Percentiles rank a stretch among this genome's conserved stretches.
Evolutionary conservation across 2,329 filamentous ascomycete genomes (phyloP).

Genomic region (Pseudogymnoascus sp.): DNA sequence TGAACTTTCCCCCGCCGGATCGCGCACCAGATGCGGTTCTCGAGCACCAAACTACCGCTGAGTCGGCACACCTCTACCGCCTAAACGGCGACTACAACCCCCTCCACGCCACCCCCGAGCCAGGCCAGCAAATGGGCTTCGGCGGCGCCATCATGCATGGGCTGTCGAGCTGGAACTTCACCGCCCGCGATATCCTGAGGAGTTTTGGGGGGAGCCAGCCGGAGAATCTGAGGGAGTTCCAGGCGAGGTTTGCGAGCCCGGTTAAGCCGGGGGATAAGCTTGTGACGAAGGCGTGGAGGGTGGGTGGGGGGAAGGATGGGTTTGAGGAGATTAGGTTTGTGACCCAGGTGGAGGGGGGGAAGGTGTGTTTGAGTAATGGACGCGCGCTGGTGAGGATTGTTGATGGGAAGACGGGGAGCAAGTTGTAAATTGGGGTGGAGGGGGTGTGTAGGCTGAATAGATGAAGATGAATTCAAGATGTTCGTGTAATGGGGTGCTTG

Average conservation of each 20-base stretch:
- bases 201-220: constrained; percentile 65
- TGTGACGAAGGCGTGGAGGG: constrained; percentile 68
- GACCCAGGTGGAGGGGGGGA: constrained; percentile 66
- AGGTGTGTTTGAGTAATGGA: constrained; percentile 76
- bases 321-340: constrained; percentile 76
- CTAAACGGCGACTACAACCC: constrained; percentile 91
- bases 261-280: constrained; percentile 74
- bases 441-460: neutral
- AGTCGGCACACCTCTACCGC: constrained; percentile 69
- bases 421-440: neutral
- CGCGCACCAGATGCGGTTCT: constrained; percentile 62
- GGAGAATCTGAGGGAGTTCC: constrained; percentile 72
- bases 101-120: constrained; percentile 74
- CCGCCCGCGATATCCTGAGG: constrained; percentile 62
- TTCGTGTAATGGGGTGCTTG: neutral
- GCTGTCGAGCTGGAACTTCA: constrained; percentile 76
- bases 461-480: neutral
- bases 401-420: constrained; percentile 7
- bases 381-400: constrained; percentile 45
- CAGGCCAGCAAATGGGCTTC: constrained; percentile 78
- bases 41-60: constrained; percentile 58
- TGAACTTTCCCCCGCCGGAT: constrained; percentile 67
- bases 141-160: constrained; percentile 81
- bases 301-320: constrained; percentile 48
- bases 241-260: constrained; percentile 80